phyloP scores from a whole-genome alignment of 208 protist genomes.

The Phytomonas serpens region DNA sequence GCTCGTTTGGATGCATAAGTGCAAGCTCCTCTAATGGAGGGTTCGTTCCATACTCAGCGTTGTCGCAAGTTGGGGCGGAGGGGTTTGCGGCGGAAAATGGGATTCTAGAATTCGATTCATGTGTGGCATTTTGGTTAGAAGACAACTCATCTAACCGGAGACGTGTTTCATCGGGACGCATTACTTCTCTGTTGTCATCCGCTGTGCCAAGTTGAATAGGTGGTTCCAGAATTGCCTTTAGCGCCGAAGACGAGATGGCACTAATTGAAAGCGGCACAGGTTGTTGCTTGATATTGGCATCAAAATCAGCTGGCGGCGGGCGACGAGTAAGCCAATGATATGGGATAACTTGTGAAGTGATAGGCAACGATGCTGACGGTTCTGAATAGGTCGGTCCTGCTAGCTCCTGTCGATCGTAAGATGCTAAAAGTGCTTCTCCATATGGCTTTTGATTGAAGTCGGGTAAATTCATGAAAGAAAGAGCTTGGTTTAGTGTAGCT shows the following conservation, averaged over 20 bases:
- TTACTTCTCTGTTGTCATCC: background rate
- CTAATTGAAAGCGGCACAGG: conserved; percentile 37
- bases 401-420: conserved; percentile 40
- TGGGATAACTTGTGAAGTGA: background rate
- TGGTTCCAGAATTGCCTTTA: conserved; percentile 50
- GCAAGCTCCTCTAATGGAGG: conserved; percentile 49
- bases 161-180: background rate
- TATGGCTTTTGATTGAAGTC: conserved; percentile 73
- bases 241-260: conserved; percentile 40
- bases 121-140: conserved; percentile 7
- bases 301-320: conserved; percentile 8
- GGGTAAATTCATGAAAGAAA: conserved; percentile 62
- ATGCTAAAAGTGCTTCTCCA: conserved; percentile 66
- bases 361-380: background rate
- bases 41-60: conserved; percentile 40
- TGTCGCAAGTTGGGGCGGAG: conserved; percentile 46
- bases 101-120: background rate
- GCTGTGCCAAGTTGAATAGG: conserved; percentile 28
- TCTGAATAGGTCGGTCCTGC: conserved; percentile 10
- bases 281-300: conserved; percentile 22
- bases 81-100: conserved; percentile 9
- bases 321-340: conserved; percentile 16
- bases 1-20: conserved; percentile 29
- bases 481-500: conserved; percentile 7
- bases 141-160: background rate